Evolutionary conservation across 345 rosid species (phyloP), one percentile per base, ranked within the genome.

Genomic region (Camelina neglecta): DNA sequence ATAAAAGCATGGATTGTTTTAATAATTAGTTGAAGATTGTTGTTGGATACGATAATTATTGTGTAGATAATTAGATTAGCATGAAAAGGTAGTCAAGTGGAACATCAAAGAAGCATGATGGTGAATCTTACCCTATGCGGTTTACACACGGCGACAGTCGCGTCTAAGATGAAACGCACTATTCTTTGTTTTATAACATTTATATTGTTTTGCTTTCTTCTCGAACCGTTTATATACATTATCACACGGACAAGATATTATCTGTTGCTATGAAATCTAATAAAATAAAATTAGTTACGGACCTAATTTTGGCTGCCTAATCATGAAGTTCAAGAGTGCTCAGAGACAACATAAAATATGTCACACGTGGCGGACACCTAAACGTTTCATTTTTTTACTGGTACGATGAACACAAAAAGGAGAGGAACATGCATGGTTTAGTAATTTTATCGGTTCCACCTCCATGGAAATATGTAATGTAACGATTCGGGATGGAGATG

Each of bases 251-350:
- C 45, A 49, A 35, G 49, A 65, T 44, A 20, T 48, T 16, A 48
- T 66, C 9, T 20, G 18, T 75, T 60, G 79, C 7, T 67, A 59
- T 18, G 61, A 75, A n/a, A 67, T 5, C 61, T 67, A 59, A 59
- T 75, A 38, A 74, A 38, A 48, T 38, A 58, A 67, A 71, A 45
- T 71, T 64, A 57, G 75, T 38, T 77, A 71, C 53, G 20, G 47
- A 50, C 81, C 81, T 77, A 71, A 77, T 71, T 77, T 77, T 71
- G 76, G 81, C 76, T 59, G 81, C 81, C 81, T 57, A 77, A 77
- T 77, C 67, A 76, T 24, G 71, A 70, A 70, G 71, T 11, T 54
- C 53, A 57, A 64, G 26, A 64, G 67, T 77, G 76, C 61, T 55
- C 33, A 11, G 1, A 57, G 67, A 59, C 76, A 71, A 71, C 75